phyloP scores from a whole-genome alignment of 257 asterid genomes.

The Solanum dulcamara region DNA sequence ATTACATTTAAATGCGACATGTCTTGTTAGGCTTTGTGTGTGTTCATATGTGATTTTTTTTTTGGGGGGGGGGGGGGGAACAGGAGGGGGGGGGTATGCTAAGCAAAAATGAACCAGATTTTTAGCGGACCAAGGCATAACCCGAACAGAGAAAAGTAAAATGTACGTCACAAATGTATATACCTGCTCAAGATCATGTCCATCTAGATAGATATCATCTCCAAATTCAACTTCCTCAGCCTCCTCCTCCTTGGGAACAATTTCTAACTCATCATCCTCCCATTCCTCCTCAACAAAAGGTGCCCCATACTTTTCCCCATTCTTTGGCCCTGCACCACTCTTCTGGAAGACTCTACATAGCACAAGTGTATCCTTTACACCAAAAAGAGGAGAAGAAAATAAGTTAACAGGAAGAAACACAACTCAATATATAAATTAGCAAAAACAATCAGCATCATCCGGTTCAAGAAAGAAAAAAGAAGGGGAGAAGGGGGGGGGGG shows the following conservation, averaged over 20 bases:
- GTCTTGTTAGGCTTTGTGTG: neutral
- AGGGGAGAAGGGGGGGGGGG: neutral
- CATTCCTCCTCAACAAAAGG: constrained; percentile 84
- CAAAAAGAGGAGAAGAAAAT: neutral
- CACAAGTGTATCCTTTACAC: constrained; percentile 61
- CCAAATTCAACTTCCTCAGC: constrained; percentile 50
- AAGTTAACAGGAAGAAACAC: neutral
- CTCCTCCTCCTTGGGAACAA: constrained; percentile 32
- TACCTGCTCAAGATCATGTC: constrained; percentile 77
- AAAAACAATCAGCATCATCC: neutral
- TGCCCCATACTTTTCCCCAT: constrained; percentile 91
- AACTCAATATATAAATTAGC: neutral
- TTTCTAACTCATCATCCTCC: constrained; percentile 57
- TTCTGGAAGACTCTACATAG: constrained; percentile 83
- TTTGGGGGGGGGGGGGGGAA: neutral
- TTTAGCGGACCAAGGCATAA: neutral
- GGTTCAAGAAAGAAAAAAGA: neutral
- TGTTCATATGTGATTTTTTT: neutral
- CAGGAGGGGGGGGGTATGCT: too few species aligned
- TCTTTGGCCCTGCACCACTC: constrained; percentile 93
- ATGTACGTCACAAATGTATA: neutral
- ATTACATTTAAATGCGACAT: neutral
- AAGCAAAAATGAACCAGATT: neutral
- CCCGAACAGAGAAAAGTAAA: neutral
- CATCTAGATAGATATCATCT: constrained; percentile 54